These are phyloP conservation scores for Microbotryum saponariae DNA, from an alignment of 1,284 basidiomycete genomes.

Conservation along the genomic window DNA sequence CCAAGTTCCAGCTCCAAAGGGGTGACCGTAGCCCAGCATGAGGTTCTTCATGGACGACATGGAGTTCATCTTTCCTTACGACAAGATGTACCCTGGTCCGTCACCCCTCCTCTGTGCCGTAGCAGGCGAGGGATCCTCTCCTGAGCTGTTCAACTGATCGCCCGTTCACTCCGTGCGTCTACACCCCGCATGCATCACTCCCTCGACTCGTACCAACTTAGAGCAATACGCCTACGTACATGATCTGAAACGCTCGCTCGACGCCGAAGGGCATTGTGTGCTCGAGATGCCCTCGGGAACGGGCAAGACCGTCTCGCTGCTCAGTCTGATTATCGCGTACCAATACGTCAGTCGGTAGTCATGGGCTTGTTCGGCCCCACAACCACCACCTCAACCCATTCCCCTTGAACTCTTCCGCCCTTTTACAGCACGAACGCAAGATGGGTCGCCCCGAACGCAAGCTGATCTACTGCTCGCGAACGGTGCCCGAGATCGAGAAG, in stretches of 20 bases:
- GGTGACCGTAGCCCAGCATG: slow-evolving; percentile 49
- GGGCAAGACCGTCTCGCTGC: slow-evolving; percentile 93
- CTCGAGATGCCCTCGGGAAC: slow-evolving; percentile 99
- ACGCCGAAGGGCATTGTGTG: slow-evolving; percentile 97
- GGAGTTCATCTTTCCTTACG: slow-evolving; percentile 65
- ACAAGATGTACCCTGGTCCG: slow-evolving; percentile 40
- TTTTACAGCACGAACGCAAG: slow-evolving; percentile 22
- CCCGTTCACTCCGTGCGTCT: no score
- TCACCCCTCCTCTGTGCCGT: background rate
- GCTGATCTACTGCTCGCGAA: slow-evolving; percentile 97
- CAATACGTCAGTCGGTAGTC: slow-evolving; percentile 61
- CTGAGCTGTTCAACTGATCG: background rate
- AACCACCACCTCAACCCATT: no score
- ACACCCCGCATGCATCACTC: background rate
- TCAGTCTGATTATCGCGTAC: slow-evolving; percentile 95
- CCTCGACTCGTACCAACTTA: slow-evolving; percentile 35
- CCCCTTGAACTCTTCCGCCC: background rate
- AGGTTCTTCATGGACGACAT: slow-evolving; percentile 88
- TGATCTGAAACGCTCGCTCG: slow-evolving; percentile 91
- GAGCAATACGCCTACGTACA: slow-evolving; percentile 99
- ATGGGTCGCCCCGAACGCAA: slow-evolving; percentile 55
- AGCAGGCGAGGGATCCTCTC: background rate
- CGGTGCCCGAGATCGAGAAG: slow-evolving; percentile 99
- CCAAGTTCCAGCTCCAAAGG: background rate
- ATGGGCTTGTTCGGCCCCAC: background rate